A percentile compares a stretch with the other conserved stretches of the same genome.
Evolutionary conservation across 2,329 filamentous ascomycete species (phyloP).

Genomic region (Pseudocercospora ulei): DNA sequence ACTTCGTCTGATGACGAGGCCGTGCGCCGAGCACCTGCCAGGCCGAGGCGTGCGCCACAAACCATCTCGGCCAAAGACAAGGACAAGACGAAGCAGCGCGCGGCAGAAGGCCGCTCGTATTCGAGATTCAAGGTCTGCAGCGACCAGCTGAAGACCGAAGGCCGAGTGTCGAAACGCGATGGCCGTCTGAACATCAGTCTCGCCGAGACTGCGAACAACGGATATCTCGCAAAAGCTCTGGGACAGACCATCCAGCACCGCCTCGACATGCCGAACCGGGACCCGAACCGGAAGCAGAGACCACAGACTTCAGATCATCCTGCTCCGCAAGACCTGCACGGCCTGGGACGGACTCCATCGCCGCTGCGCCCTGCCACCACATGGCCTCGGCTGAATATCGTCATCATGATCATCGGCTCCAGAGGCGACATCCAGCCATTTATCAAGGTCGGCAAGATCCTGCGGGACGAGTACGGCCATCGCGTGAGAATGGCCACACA

Average conservation of each 20-base stretch:
- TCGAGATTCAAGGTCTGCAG: constrained; percentile 53
- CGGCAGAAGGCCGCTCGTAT: constrained; percentile 33
- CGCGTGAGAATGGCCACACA: constrained; percentile 70
- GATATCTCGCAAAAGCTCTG: constrained; percentile 64
- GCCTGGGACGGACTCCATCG: constrained; percentile 25
- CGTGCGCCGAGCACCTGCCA: constrained; percentile 10
- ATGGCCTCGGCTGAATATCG: constrained; percentile 58
- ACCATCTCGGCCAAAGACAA: constrained; percentile 15
- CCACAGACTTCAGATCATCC: constrained; percentile 25
- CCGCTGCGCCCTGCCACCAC: constrained; percentile 23
- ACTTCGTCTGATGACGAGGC: constrained; percentile 30
- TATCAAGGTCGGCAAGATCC: constrained; percentile 60
- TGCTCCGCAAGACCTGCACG: constrained; percentile 13
- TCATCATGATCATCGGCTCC: constrained; percentile 74
- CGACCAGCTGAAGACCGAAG: constrained; percentile 55
- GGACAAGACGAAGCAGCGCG: constrained; percentile 13
- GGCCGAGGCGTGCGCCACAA: constrained; percentile 7
- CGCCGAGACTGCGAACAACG: constrained; percentile 58
- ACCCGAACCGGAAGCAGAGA: constrained; percentile 28
- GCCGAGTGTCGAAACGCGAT: constrained; percentile 56
- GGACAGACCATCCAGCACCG: constrained; percentile 54
- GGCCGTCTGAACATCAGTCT: constrained; percentile 63
- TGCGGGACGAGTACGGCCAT: constrained; percentile 63
- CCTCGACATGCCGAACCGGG: constrained; percentile 34
- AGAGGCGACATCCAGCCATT: constrained; percentile 76